Base-by-base conservation (phyloP, 169 alveolate genomes). In the Plasmodium cynomolgi region DNA sequence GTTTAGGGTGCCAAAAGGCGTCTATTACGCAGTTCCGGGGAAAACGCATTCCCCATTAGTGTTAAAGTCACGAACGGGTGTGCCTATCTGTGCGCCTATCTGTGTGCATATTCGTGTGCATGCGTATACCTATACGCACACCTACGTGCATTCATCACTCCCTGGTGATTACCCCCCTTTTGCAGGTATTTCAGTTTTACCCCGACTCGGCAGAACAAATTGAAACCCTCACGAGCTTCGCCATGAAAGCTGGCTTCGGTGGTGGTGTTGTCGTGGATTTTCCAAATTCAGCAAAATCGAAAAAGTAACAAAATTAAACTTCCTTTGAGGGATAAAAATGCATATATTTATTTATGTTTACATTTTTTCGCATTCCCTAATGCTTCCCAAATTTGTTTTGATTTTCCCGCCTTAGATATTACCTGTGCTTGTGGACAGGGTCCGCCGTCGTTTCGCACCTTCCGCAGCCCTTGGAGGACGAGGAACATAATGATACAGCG, bases 221-320 rank as follows among this genome's bases (percentile, higher is more conserved):
- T 9, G 99, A 98, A 86, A 96, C 98, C 97, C 96, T 99, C 5
- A 98, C 99, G 1, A 97, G 97, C 80, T 97, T 99, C 33, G 99
- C 99, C 41, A 95, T 98, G 92, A 98, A 98, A 92, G 96, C 98
- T 77, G 99, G 99, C 29, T 99, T 99, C 91, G 98, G 98, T 31
- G 99, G 99, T 0, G 99, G 99, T 44, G 97, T 99, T 31, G 98
- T 99, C 39, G 99, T 99, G 26, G 99, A 99, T 93, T 98, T 96
- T 85, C 99, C 99, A 4, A 97, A 99, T 93, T 98, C 99, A 56
- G 95, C 99, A 20, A 99, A 98, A 97, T 99, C 99, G 6, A 99
- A 99, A 95, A 99, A 99, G 97, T 98, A 26, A 85, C n/a, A 15
- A 75, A 47, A 33, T 37, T 88, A 81, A 23, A 15, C 39, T 20